A percentile compares a stretch with the other conserved stretches of the same genome.
These are phyloP conservation scores for Emergomyces africanus DNA, from an alignment of 2,329 filamentous ascomycete species.

Conservation along the genomic window DNA sequence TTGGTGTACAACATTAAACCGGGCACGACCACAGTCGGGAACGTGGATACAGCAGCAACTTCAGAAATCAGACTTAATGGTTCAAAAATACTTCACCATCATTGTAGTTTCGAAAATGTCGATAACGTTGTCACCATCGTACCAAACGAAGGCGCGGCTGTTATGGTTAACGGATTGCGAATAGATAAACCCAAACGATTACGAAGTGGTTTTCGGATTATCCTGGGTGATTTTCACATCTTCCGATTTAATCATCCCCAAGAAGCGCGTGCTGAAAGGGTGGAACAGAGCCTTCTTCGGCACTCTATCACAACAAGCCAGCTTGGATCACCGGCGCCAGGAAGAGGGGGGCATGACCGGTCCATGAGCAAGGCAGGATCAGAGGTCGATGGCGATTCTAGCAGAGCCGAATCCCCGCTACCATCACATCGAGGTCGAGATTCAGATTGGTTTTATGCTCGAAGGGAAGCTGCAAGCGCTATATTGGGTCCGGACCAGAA, in stretches of 20 bases:
- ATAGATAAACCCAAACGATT: constrained; percentile 76
- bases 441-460: constrained; percentile 88
- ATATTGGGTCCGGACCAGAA: constrained; percentile 86
- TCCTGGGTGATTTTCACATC: constrained; percentile 95
- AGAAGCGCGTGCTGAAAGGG: constrained; percentile 84
- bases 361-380: constrained; percentile 67
- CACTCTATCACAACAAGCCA: constrained; percentile 60
- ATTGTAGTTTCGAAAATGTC: constrained; percentile 86
- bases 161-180: constrained; percentile 94
- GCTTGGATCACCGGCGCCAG: constrained; percentile 51
- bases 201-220: constrained; percentile 86
- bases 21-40: constrained; percentile 84
- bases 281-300: constrained; percentile 73
- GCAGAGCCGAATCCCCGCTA: constrained; percentile 67
- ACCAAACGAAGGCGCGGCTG: constrained; percentile 79
- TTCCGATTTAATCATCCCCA: constrained; percentile 93
- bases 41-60: constrained; percentile 71
- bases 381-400: constrained; percentile 59
- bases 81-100: constrained; percentile 79
- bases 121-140: constrained; percentile 89
- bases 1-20: constrained; percentile 97
- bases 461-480: constrained; percentile 82
- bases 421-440: constrained; percentile 57
- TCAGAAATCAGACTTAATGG: constrained; percentile 91
- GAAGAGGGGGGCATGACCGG: constrained; percentile 59